Evolutionary conservation across 495 filamentous ascomycete species (phyloP).

Genomic region (Penicillium soppii): DNA sequence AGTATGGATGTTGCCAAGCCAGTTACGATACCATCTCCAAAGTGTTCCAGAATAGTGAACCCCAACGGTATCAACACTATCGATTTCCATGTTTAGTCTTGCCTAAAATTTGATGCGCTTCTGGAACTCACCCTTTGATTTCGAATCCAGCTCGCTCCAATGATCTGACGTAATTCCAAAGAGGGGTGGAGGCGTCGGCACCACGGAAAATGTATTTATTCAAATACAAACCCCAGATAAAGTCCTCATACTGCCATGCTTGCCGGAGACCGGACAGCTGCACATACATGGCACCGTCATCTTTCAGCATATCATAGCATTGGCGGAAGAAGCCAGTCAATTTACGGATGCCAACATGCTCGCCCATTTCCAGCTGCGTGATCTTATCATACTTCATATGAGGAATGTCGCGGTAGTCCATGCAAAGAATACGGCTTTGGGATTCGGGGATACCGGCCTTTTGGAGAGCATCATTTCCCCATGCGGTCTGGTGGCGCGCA

Average conservation of each 20-base stretch:
- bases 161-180: conserved; percentile 66
- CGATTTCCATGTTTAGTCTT: neutral
- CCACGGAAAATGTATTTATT: conserved; percentile 92
- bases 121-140: conserved; percentile 35
- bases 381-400: conserved; percentile 76
- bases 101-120: neutral
- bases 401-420: conserved; percentile 77
- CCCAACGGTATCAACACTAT: conserved; percentile 50
- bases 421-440: conserved; percentile 61
- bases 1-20: conserved; percentile 50
- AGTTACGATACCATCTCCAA: conserved; percentile 58
- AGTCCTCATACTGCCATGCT: conserved; percentile 85
- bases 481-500: conserved; percentile 77
- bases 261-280: conserved; percentile 82
- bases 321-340: conserved; percentile 67
- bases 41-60: conserved; percentile 57
- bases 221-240: conserved; percentile 87
- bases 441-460: conserved; percentile 53
- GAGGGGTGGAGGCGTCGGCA: conserved; percentile 79
- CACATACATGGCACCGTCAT: conserved; percentile 81
- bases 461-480: conserved; percentile 61
- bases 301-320: conserved; percentile 81
- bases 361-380: conserved; percentile 86
- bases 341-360: conserved; percentile 82
- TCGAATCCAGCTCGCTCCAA: conserved; percentile 75